phyloP scores from a whole-genome alignment of 345 rosid species.

The Toxicodendron radicans region DNA sequence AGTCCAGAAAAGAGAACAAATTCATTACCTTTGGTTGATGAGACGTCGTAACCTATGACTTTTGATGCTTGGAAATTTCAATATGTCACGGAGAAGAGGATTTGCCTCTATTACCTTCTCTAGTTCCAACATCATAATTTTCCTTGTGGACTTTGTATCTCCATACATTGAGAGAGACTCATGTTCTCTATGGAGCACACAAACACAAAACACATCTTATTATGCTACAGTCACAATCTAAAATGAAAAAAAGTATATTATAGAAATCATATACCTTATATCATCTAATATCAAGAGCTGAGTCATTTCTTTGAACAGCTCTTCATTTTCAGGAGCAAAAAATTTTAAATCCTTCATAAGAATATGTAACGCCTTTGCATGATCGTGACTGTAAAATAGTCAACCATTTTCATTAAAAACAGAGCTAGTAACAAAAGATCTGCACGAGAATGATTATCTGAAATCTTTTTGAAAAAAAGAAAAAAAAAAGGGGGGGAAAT shows the following conservation, averaged over 20 bases:
- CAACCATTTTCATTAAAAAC: not conserved
- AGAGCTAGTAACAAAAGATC: not conserved
- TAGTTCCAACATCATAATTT: constrained; percentile 32
- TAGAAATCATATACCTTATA: constrained; percentile 29
- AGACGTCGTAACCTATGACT: constrained; percentile 36
- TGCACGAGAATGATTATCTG: not conserved
- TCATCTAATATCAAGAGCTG: constrained; percentile 36
- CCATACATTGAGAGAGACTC: constrained; percentile 37
- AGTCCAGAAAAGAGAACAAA: not conserved
- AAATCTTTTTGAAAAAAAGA: not conserved
- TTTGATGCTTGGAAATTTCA: constrained; percentile 39
- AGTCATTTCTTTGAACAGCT: constrained; percentile 37
- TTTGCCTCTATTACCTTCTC: constrained; percentile 42
- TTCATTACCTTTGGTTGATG: constrained; percentile 48
- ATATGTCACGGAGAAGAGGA: constrained; percentile 43
- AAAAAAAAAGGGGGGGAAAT: not conserved
- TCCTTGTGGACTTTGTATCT: constrained; percentile 42
- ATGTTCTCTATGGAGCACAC: constrained; percentile 41
- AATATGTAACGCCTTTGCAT: constrained; percentile 37
- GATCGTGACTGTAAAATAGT: constrained; percentile 28
- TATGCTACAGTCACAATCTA: not conserved
- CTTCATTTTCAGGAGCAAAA: constrained; percentile 24
- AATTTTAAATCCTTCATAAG: constrained; percentile 41
- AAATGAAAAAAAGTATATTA: not conserved
- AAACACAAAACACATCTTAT: not conserved